Evolutionary conservation across 768 basidiomycete species (phyloP).

Genomic region (Kwoniella bestiolae): DNA sequence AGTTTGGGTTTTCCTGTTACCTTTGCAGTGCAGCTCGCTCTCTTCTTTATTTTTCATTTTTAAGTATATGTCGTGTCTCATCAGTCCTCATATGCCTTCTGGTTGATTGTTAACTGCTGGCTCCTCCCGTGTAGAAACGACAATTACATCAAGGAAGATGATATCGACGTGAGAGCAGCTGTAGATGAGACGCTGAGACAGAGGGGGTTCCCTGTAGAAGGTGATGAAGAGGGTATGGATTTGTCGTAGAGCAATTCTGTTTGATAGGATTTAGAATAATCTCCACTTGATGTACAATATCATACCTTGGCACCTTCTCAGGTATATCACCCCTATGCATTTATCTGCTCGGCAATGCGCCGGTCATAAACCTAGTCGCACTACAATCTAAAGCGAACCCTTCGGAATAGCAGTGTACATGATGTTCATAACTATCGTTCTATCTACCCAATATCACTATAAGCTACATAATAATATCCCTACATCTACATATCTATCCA

Average conservation of each 20-base stretch:
- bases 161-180: constrained; percentile 47
- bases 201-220: constrained; percentile 30
- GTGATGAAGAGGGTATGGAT: constrained; percentile 36
- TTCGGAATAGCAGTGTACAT: too few species aligned
- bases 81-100: too few species aligned
- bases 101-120: neutral
- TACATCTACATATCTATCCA: neutral
- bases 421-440: too few species aligned
- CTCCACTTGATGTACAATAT: neutral
- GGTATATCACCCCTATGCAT: too few species aligned
- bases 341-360: too few species aligned
- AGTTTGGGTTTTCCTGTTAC: constrained; percentile 11
- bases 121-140: constrained; percentile 30
- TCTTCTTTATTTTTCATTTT: neutral
- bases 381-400: too few species aligned
- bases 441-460: neutral
- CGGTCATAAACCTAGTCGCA: too few species aligned
- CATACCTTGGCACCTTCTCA: neutral
- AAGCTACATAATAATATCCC: too few species aligned
- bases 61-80: neutral
- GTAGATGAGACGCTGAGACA: constrained; percentile 44
- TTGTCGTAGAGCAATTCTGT: constrained; percentile 23
- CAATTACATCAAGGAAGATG: constrained; percentile 46
- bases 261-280: too few species aligned
- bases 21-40: neutral